Percentiles rank a stretch among this genome's conserved stretches.
These are phyloP conservation scores for Tricholoma terreum DNA, from an alignment of 768 basidiomycete genomes.

Conservation along the genomic window DNA sequence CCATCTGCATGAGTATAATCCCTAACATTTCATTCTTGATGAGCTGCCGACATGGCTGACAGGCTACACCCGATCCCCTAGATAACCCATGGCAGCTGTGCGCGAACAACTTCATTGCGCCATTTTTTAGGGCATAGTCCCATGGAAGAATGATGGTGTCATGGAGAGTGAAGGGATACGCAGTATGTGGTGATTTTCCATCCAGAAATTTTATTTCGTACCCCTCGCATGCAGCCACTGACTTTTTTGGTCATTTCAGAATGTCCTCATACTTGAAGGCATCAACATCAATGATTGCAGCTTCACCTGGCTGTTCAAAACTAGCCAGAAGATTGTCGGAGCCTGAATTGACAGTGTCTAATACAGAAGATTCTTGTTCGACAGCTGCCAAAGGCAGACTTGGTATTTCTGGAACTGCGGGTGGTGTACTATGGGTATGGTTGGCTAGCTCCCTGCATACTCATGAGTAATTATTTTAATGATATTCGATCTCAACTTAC, in stretches of 20 bases:
- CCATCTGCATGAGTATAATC: background rate
- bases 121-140: conserved; percentile 14
- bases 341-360: background rate
- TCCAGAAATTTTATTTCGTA: conserved; percentile 15
- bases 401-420: background rate
- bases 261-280: background rate
- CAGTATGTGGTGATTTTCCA: conserved; percentile 17
- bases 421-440: background rate
- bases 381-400: background rate
- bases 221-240: conserved; percentile 14
- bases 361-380: background rate
- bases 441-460: background rate
- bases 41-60: background rate
- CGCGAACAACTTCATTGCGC: background rate
- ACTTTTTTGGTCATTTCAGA: background rate
- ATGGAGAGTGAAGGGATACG: conserved; percentile 26
- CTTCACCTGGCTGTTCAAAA: background rate
- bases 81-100: background rate
- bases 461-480: background rate
- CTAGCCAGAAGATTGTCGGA: background rate
- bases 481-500: conserved; percentile 6
- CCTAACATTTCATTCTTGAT: background rate
- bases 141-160: conserved; percentile 17
- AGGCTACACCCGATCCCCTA: background rate
- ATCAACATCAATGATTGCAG: background rate